A percentile compares a stretch with the other conserved stretches of the same genome.
Evolutionary conservation across 2,329 filamentous ascomycete genomes (phyloP).

Genomic region (Fusarium domesticum): DNA sequence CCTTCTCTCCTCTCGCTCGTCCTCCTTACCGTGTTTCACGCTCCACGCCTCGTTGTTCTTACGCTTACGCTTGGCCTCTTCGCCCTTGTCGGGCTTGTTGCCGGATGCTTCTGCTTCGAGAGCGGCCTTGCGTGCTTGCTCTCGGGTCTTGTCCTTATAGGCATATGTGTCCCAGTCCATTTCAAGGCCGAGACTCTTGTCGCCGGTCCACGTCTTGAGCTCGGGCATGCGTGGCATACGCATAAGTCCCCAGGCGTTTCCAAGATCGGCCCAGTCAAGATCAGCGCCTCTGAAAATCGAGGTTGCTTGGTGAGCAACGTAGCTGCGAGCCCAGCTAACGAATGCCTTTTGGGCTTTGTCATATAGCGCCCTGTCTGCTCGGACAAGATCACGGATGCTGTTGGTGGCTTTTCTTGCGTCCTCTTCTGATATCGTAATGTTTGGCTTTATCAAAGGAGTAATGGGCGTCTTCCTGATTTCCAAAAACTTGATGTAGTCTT

Average conservation of each 20-base stretch:
- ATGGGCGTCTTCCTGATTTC: constrained; percentile 86
- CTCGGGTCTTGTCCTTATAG: constrained; percentile 70
- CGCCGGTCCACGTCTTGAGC: constrained; percentile 68
- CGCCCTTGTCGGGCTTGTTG: constrained; percentile 37
- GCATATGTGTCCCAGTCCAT: constrained; percentile 66
- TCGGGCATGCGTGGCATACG: constrained; percentile 94
- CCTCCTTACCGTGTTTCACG: constrained; percentile 64
- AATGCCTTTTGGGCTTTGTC: constrained; percentile 91
- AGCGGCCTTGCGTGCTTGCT: constrained; percentile 60
- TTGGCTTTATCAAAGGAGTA: constrained; percentile 55
- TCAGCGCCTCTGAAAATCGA: constrained; percentile 85
- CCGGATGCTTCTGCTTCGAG: constrained; percentile 48
- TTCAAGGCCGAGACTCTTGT: constrained; percentile 59
- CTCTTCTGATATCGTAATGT: constrained; percentile 54
- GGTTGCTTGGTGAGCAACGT: constrained; percentile 84
- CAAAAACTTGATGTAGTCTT: constrained; percentile 86
- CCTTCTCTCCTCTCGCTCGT: constrained; percentile 56
- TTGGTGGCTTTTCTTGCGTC: constrained; percentile 58
- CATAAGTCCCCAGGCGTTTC: constrained; percentile 79
- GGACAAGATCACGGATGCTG: constrained; percentile 58
- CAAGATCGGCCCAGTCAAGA: constrained; percentile 81
- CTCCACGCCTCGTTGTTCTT: constrained; percentile 71
- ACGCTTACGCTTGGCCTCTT: constrained; percentile 53
- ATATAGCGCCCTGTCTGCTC: constrained; percentile 57
- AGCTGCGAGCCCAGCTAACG: constrained; percentile 88